A percentile compares a stretch with the other conserved stretches of the same genome.
Conservation (phyloP, 2,329 filamentous ascomycete genomes). For the Albophoma yamanashiensis region DNA sequence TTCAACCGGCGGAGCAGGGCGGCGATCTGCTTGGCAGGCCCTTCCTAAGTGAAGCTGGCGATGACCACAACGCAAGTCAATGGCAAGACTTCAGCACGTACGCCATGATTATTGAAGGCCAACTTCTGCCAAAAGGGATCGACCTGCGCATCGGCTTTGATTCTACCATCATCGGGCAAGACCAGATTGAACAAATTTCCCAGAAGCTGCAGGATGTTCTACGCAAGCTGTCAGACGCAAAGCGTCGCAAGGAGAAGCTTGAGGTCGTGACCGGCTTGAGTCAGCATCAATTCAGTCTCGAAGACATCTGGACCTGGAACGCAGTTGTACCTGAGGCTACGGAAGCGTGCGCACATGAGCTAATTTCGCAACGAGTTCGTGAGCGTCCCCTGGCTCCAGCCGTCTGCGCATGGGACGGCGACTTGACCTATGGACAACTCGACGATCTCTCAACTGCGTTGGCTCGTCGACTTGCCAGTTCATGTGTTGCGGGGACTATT, state of each 20-base stretch:
- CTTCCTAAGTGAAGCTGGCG: slow-evolving; percentile 1
- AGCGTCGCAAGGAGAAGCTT: neutral
- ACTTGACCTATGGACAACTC: slow-evolving; percentile 8
- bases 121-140: slow-evolving; percentile 5
- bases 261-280: slow-evolving; percentile 3
- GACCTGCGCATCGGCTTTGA: slow-evolving; percentile 6
- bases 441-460: slow-evolving; percentile 2
- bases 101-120: slow-evolving; percentile 5
- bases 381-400: slow-evolving; percentile 9
- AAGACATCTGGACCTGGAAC: slow-evolving; percentile 10
- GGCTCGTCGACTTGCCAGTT: slow-evolving; percentile 1
- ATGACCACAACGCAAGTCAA: neutral
- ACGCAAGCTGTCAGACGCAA: slow-evolving; percentile 3
- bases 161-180: slow-evolving; percentile 1
- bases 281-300: slow-evolving; percentile 5
- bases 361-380: slow-evolving; percentile 4
- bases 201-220: slow-evolving; percentile 5
- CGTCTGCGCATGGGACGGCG: slow-evolving; percentile 14
- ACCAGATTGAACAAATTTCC: slow-evolving; percentile 3
- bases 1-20: slow-evolving; percentile 5
- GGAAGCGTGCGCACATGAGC: slow-evolving; percentile 9
- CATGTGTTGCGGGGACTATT: slow-evolving; percentile 5
- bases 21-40: neutral
- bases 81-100: slow-evolving; percentile 8
- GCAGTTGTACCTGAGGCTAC: slow-evolving; percentile 4